These are phyloP conservation scores for Trichophyton simii DNA, from an alignment of 2,329 filamentous ascomycete species.

Conservation along the genomic window DNA sequence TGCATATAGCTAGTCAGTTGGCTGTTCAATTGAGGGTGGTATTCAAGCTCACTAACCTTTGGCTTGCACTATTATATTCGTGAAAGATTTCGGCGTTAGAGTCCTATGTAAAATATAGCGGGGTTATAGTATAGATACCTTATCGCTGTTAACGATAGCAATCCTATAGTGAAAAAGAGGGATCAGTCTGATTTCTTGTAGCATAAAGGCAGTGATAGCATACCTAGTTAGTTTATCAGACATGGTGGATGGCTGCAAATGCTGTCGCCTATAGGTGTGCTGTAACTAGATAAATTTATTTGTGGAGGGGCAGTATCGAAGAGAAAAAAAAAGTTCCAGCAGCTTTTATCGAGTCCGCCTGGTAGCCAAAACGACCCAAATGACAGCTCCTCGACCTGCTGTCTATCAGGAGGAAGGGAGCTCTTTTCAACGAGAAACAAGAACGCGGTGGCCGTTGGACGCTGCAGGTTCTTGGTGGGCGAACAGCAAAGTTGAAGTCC, in stretches of 20 bases:
- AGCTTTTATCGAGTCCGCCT: not conserved
- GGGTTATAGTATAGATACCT: conserved; percentile 47
- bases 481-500: not conserved
- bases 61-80: conserved; percentile 59
- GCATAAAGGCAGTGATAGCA: conserved; percentile 19
- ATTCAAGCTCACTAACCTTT: conserved; percentile 46
- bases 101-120: conserved; percentile 8
- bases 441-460: not conserved
- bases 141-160: conserved; percentile 97
- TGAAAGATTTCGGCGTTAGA: not conserved
- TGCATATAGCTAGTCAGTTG: conserved; percentile 24
- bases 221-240: conserved; percentile 92
- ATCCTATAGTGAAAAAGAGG: conserved; percentile 50
- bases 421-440: not conserved
- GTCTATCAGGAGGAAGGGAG: not conserved
- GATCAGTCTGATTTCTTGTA: conserved; percentile 10
- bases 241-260: conserved; percentile 44
- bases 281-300: not conserved
- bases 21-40: not conserved
- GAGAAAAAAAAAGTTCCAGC: not conserved
- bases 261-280: not conserved
- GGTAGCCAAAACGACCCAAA: not conserved
- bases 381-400: not conserved
- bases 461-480: not conserved
- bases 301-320: not conserved